Evolutionary conservation across 2,329 filamentous ascomycete genomes (phyloP).

Genomic region (Aureobasidium sp.): DNA sequence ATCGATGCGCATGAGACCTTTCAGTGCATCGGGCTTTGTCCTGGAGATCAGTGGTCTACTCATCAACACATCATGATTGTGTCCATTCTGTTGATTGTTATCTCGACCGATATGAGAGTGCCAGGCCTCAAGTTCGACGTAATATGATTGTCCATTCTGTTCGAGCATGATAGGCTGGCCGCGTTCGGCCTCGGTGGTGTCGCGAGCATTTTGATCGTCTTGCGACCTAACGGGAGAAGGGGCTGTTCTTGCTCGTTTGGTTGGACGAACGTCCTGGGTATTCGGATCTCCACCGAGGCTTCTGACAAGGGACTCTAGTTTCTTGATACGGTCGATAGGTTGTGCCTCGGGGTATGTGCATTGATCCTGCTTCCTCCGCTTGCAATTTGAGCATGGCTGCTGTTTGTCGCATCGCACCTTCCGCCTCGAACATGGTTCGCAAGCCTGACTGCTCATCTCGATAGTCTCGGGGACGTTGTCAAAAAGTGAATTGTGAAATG

Average conservation of each 20-base stretch:
- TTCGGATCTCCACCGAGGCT: constrained; percentile 7
- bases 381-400: constrained; percentile 10
- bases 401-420: constrained; percentile 15
- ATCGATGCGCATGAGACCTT: background rate
- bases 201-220: background rate
- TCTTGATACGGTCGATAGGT: background rate
- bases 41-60: background rate
- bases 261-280: background rate
- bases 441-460: background rate
- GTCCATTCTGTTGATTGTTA: background rate
- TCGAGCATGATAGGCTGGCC: background rate
- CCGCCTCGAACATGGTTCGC: background rate
- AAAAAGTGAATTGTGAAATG: background rate
- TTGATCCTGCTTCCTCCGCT: constrained; percentile 5
- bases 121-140: constrained; percentile 1
- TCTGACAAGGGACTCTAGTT: background rate
- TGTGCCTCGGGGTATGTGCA: background rate
- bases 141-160: background rate
- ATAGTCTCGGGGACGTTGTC: no score
- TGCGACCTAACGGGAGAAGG: background rate
- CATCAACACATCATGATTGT: constrained; percentile 3
- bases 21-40: background rate
- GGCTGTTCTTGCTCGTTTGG: background rate
- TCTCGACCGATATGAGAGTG: background rate
- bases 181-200: background rate